Base-by-base conservation (phyloP, 139 green algal genomes). In the Tetraselmis striata region DNA sequence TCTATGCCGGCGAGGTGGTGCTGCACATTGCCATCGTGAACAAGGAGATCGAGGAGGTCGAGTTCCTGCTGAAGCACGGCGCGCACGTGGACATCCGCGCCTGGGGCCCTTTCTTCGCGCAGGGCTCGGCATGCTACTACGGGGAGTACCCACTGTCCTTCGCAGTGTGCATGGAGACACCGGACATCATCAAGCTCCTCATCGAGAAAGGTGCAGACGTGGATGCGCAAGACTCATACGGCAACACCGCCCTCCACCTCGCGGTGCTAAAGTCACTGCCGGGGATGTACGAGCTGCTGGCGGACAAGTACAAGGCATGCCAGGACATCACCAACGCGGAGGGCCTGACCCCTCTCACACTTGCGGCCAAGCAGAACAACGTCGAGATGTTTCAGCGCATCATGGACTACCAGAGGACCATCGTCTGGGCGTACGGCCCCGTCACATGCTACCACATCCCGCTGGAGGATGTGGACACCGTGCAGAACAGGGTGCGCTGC, bases 21-120 rank as follows among this genome's bases (percentile, higher is more conserved):
- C 74, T 77, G 74, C 74, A 77, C 74, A 77, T 77, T 2, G 74
- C n/a, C 5, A 77, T 77, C 23, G 74, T 77, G 74, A 77, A 77
- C 74, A 77, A 77, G 74, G 5, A 77, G 74, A 18, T 77, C 2
- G n/a, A 77, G n/a, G 74, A 77, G 74, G n/a, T 77, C 2, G 2
- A 29, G 26, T 77, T 77, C 74, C 74, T 77, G 26, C 74, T 77
- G 26, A 28, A 77, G 74, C 74, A 29, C 74, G 74, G 74, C 74
- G 74, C 26, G 74, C 26, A 77, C 74, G 74, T 77, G 25, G 5
- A 29, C 74, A 77, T 77, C 22, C 74, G 74, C 25, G 74, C 74
- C 23, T 77, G 25, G 26, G 74, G 74, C 23, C 11, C 23, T 18
- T 77, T 77, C 74, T 28, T 77, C 2, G 26, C 25, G 26, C 22